Evolutionary conservation across 768 basidiomycete genomes (phyloP), one percentile per base, ranked within the genome.

Genomic region (Rhodotorula paludigena): DNA sequence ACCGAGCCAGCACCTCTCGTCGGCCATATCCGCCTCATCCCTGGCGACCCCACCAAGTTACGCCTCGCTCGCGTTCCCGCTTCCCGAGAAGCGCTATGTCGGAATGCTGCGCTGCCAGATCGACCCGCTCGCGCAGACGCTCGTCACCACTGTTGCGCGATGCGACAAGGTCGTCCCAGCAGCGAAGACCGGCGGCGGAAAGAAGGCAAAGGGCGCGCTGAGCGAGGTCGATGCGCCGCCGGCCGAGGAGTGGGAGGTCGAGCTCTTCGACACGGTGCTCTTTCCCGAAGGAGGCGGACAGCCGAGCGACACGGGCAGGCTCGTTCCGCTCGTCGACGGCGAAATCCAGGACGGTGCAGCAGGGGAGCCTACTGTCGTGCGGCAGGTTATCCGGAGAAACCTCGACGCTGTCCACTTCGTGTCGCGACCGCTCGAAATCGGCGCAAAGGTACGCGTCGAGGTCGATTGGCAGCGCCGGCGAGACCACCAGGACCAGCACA

Each of bases 401-500:
- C 85, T 87, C 20, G 83, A 86, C 73, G 88, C 89, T 4, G 83
- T 90, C 28, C 89, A 90, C 80, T 89, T 85, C 76, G 66, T 84
- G 83, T 2, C 77, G 82, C 48, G 80, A 11, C 78, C 84, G 33
- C 85, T 88, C 7, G 78, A 79, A 2, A 77, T 80, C 53, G 84
- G 88, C 14, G 78, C 76, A 20, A 81, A 85, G 54, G 81, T 83
- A 9, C 81, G 87, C 11, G 86, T 83, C 45, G 80, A 84, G 32
- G 80, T 81, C 30, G 89, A 86, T 23, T 85, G 82, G 77, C 81
- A 83, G 64, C 81, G 87, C 71, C 82, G 90, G 68, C 83, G 85
- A 68, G 89, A 92, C 75, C 87, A 89, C 18, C 89, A 89, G 87
- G 84, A 85, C 23, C 85, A 89, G 84, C 89, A 92, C 77, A 90